phyloP scores from a whole-genome alignment of 1,284 basidiomycete genomes.

The Thecaphora frezii region DNA sequence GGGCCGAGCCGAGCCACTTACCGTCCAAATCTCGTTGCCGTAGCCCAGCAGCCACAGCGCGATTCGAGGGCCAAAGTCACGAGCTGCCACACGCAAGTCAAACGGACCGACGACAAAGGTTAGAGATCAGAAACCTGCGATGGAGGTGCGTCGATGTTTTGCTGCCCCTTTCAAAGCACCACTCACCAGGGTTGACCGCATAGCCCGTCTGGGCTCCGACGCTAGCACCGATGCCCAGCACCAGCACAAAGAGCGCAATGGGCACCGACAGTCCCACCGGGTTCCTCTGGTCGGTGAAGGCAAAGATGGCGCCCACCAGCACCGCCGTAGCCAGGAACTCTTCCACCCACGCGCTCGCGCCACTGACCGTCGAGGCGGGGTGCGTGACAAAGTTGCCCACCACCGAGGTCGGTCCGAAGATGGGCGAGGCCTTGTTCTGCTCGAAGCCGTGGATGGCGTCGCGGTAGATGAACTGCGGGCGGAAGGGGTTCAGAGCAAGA shows the following conservation, averaged over 20 bases:
- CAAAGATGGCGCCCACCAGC: neutral
- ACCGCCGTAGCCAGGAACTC: neutral
- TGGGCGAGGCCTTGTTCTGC: neutral
- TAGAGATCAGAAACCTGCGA: too few species aligned
- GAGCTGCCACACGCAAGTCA: neutral
- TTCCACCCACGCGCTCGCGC: neutral
- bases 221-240: conserved; percentile 1
- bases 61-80: conserved; percentile 1
- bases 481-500: neutral
- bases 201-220: neutral
- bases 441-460: neutral
- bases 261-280: neutral
- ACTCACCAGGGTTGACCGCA: conserved; percentile 1
- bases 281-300: neutral
- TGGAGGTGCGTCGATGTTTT: too few species aligned
- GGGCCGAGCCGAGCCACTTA: neutral
- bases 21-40: neutral
- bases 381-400: neutral
- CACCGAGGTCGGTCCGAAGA: neutral
- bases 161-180: neutral
- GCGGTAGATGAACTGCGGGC: conserved; percentile 1
- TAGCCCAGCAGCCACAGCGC: neutral
- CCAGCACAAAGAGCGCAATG: neutral
- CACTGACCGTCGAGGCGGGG: neutral
- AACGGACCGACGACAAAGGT: neutral